phyloP scores from a whole-genome alignment of 306 rosid species.

The Cyamopsis tetragonoloba region DNA sequence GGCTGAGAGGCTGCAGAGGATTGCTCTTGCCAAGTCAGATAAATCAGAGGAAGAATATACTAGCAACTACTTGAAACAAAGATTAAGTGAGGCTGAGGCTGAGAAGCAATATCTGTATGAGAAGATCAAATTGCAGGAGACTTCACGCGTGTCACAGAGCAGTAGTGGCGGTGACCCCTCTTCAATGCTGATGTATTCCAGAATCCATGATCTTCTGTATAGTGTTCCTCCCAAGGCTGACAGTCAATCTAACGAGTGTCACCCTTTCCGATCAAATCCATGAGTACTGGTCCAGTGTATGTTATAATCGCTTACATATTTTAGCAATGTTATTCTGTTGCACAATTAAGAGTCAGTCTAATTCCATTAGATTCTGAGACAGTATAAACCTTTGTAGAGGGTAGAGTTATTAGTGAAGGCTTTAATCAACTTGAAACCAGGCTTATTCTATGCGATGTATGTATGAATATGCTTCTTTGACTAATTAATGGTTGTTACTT shows the following conservation, averaged over 20 bases:
- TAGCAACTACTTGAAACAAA: constrained; percentile 81
- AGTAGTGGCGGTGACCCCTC: constrained; percentile 75
- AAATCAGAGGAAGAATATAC: constrained; percentile 98
- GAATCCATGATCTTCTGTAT: constrained; percentile 83
- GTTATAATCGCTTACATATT: constrained; percentile 17
- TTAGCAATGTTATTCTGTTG: constrained; percentile 16
- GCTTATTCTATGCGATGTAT: constrained; percentile 20
- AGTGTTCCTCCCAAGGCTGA: constrained; percentile 61
- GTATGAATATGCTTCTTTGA: constrained; percentile 1
- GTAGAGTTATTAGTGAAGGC: constrained; percentile 24
- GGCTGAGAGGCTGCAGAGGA: constrained; percentile 90
- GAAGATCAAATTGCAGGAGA: constrained; percentile 95
- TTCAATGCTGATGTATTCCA: constrained; percentile 65
- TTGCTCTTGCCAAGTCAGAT: constrained; percentile 87
- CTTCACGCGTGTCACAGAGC: constrained; percentile 70
- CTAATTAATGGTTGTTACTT: neutral
- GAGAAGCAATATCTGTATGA: constrained; percentile 95
- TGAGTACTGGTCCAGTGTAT: constrained; percentile 33
- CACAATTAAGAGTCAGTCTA: constrained; percentile 23
- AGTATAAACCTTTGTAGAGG: constrained; percentile 17
- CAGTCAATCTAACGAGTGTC: constrained; percentile 58
- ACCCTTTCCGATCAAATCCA: constrained; percentile 63
- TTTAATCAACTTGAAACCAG: constrained; percentile 17
- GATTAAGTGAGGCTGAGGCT: constrained; percentile 88
- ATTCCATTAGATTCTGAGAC: constrained; percentile 29